Evolutionary conservation across 2,329 filamentous ascomycete species (phyloP).

Genomic region (Exophiala xenobiotica): DNA sequence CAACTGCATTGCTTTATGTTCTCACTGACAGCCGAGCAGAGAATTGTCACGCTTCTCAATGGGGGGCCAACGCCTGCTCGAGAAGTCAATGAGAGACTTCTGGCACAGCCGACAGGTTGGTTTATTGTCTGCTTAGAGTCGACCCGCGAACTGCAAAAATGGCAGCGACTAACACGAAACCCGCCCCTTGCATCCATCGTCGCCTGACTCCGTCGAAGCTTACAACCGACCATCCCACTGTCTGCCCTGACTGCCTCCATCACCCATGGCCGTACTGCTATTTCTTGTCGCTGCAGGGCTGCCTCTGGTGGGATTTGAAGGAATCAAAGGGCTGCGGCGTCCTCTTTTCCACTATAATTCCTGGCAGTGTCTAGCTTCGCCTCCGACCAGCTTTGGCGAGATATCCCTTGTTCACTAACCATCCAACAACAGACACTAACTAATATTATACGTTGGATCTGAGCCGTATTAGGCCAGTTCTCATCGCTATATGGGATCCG

Average conservation of each 20-base stretch:
- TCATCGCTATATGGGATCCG: not conserved
- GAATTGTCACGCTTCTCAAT: too few species aligned
- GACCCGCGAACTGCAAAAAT: not conserved
- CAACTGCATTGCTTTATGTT: too few species aligned
- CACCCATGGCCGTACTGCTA: not conserved
- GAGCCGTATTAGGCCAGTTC: not conserved
- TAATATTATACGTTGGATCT: not conserved
- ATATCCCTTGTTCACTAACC: too few species aligned
- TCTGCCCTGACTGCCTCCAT: not conserved
- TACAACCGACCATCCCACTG: not conserved
- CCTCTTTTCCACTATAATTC: not conserved
- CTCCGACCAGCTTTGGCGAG: not conserved
- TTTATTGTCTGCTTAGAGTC: not conserved
- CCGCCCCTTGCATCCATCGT: constrained; percentile 1
- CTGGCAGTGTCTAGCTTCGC: not conserved
- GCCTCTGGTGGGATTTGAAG: not conserved
- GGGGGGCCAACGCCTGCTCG: too few species aligned
- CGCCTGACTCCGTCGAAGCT: not conserved
- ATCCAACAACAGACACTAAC: not conserved
- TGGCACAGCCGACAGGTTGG: not conserved
- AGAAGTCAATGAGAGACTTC: not conserved
- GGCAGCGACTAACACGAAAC: not conserved
- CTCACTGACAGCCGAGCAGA: too few species aligned
- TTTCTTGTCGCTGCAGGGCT: not conserved
- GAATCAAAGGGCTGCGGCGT: not conserved